Evolutionary conservation across 768 basidiomycete genomes (phyloP).

Genomic region (Hebeloma cylindrosporum): DNA sequence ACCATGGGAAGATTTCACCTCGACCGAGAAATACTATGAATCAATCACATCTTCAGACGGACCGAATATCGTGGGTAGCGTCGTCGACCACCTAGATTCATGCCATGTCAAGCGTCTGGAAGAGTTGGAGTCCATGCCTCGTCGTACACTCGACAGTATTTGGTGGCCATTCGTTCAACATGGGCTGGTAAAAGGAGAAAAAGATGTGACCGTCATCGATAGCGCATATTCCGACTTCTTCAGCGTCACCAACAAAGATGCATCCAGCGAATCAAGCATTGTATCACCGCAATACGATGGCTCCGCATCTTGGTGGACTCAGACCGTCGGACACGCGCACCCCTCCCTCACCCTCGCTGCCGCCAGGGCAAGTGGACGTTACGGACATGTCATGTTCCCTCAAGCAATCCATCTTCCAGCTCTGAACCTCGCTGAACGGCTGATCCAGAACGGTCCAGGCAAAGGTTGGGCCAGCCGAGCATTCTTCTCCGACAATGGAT

Average conservation of each 20-base stretch:
- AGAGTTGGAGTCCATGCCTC: constrained; percentile 76
- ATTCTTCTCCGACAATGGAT: constrained; percentile 94
- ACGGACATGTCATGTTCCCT: constrained; percentile 97
- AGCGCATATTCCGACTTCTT: constrained; percentile 89
- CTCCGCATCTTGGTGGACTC: constrained; percentile 99
- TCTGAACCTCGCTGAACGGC: constrained; percentile 74
- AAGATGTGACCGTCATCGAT: constrained; percentile 88
- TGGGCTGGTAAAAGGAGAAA: constrained; percentile 58
- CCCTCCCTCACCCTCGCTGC: constrained; percentile 81
- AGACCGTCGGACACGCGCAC: constrained; percentile 82
- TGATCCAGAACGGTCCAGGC: constrained; percentile 76
- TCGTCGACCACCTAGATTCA: constrained; percentile 59
- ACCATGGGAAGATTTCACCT: constrained; percentile 41
- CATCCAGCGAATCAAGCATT: constrained; percentile 27
- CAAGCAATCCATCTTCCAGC: constrained; percentile 86
- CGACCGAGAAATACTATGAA: constrained; percentile 75
- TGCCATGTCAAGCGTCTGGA: constrained; percentile 66
- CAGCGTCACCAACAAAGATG: constrained; percentile 56
- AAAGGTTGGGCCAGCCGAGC: constrained; percentile 88
- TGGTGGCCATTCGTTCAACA: constrained; percentile 99
- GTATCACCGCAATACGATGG: constrained; percentile 73
- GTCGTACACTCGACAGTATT: constrained; percentile 69
- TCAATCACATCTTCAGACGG: constrained; percentile 38
- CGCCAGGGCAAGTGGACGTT: constrained; percentile 86
- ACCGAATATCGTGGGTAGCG: constrained; percentile 39